Evolutionary conservation across 2,329 filamentous ascomycete genomes (phyloP), one percentile per base, ranked within the genome.

Genomic region (Pseudopyrenochaeta lycopersici): DNA sequence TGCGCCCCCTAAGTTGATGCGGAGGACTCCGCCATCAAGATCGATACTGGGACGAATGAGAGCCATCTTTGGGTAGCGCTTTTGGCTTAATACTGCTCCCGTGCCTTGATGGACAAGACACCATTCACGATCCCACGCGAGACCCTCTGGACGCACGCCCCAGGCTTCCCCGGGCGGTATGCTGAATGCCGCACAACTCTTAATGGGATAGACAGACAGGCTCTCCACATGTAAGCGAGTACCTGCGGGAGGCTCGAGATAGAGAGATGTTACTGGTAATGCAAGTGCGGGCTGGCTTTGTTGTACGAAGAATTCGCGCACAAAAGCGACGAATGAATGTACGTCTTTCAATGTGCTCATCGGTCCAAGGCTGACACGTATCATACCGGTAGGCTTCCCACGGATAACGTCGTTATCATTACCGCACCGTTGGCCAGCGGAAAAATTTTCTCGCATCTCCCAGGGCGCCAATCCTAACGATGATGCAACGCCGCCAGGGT

Each of bases 121-220:
- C 94, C 95, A 99, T 78, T 98, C 94, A 56, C 95, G 85, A 73
- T 99, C 95, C 92, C 94, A 98, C 7, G 88, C 90, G 2, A 99
- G 81, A 0, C 95, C 95, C 77, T 97, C 92, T 7, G 84, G 81
- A 49, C 85, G 86, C 17, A 98, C 83, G 64, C 90, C 87, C 95
- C 95, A 99, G 12, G 81, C 70, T 7, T 78, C 78, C 2, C 80
- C 83, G 0, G 77, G 57, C 1, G 92, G 89, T 27, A 98, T 81
- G 31, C 80, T 80, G 72, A 90, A 96, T 0, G 90, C 90, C 14
- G 88, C 90, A 67, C 95, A 98, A 71, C 92, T 97, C 76, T 99
- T 99, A 70, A 99, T 93, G 0, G 95, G 95, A 68, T 92, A 99
- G 1, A 98, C 85, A 5, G 77, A 78, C 14, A 83, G 61, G 49